These are phyloP conservation scores for Debaryomyces sp. DNA, from an alignment of 1,139 yeast species.

Conservation along the genomic window DNA sequence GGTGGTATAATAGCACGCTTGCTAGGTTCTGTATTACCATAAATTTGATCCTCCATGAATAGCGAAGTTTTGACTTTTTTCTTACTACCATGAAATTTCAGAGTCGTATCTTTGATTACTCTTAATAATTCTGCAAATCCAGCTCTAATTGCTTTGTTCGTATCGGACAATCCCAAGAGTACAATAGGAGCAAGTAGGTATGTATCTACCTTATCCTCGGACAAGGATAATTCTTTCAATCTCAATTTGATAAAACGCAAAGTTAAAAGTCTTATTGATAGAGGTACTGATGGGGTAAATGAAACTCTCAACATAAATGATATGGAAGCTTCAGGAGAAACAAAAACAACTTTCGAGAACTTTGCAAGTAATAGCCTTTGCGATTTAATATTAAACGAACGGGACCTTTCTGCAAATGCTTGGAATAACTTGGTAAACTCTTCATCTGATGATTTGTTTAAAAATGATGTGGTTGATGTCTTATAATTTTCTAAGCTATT, in stretches of 20 bases:
- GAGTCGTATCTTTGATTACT: slow-evolving; percentile 22
- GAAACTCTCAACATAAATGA: slow-evolving; percentile 63
- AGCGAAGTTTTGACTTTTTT: slow-evolving; percentile 27
- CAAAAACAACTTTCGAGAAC: slow-evolving; percentile 28
- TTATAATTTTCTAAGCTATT: slow-evolving; percentile 24
- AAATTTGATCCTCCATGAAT: slow-evolving; percentile 45
- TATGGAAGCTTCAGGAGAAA: slow-evolving; percentile 38
- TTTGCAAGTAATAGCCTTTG: slow-evolving; percentile 19
- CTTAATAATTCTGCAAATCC: slow-evolving; percentile 28
- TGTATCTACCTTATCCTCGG: slow-evolving; percentile 19
- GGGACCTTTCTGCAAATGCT: slow-evolving; percentile 36
- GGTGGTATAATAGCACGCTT: slow-evolving; percentile 61
- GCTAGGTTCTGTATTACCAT: slow-evolving; percentile 41
- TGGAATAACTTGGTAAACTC: slow-evolving; percentile 46
- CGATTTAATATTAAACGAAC: slow-evolving; percentile 22
- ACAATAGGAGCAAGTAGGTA: slow-evolving; percentile 43
- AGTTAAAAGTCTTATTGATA: slow-evolving; percentile 54
- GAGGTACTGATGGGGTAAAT: slow-evolving; percentile 59
- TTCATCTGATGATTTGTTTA: slow-evolving; percentile 37
- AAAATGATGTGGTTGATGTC: slow-evolving; percentile 36
- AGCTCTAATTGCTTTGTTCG: slow-evolving; percentile 30
- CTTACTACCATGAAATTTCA: slow-evolving; percentile 20
- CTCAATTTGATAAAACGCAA: slow-evolving; percentile 39
- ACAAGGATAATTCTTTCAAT: slow-evolving; percentile 34
- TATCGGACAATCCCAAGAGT: slow-evolving; percentile 38